Percentiles rank a stretch among this genome's conserved stretches.
Evolutionary conservation across 1,139 yeast species (phyloP).

Genomic region (Petasospora fabianii): DNA sequence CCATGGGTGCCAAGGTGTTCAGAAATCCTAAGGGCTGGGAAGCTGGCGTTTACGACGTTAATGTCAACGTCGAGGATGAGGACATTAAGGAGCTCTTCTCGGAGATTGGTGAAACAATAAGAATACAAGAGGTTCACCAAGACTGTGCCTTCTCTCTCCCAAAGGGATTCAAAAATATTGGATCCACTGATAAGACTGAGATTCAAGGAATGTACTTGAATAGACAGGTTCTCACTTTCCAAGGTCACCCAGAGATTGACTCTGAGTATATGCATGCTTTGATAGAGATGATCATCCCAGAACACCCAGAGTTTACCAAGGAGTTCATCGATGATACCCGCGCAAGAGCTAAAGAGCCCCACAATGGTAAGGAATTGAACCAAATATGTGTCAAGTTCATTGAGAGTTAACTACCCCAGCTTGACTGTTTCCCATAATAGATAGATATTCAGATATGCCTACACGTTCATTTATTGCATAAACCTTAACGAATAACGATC

Average conservation of each 20-base stretch:
- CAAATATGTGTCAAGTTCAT: conserved; percentile 32
- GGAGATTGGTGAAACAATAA: conserved; percentile 25
- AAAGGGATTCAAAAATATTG: conserved; percentile 41
- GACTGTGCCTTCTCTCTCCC: conserved; percentile 62
- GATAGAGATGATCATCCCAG: background rate
- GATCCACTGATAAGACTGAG: conserved; percentile 50
- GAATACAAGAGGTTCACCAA: conserved; percentile 63
- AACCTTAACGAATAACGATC: too few species aligned
- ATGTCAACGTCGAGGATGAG: conserved; percentile 38
- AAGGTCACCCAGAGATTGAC: conserved; percentile 87
- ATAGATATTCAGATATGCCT: too few species aligned
- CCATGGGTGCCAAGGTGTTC: conserved; percentile 58
- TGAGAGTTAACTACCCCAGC: conserved; percentile 1
- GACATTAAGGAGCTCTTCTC: conserved; percentile 29
- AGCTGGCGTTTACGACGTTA: conserved; percentile 54
- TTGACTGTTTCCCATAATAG: too few species aligned
- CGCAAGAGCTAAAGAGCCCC: conserved; percentile 20
- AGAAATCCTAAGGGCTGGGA: conserved; percentile 72
- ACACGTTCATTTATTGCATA: too few species aligned
- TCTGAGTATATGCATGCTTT: conserved; percentile 33
- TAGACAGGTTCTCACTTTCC: conserved; percentile 57
- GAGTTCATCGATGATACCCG: conserved; percentile 22
- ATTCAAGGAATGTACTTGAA: conserved; percentile 62
- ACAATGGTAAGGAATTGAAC: conserved; percentile 27
- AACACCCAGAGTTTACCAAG: conserved; percentile 5